A percentile compares a stretch with the other conserved stretches of the same genome.
Conservation (phyloP, 2,329 filamentous ascomycete genomes). For the Ophiosphaerella narmari region DNA sequence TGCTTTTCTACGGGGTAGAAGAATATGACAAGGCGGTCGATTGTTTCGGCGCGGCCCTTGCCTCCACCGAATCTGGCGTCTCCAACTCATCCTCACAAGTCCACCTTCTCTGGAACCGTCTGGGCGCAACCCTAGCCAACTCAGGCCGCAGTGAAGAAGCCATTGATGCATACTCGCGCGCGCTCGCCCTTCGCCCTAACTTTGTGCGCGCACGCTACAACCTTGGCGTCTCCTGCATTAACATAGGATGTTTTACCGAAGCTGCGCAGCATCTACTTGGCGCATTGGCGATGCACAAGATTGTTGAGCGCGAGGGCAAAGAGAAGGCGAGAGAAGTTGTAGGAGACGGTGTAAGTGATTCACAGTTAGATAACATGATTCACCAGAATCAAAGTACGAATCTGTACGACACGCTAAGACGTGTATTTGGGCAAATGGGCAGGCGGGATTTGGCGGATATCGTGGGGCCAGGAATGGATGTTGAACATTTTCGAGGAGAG, state of each 20-base stretch:
- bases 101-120: slow-evolving; percentile 94
- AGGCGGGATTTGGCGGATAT: slow-evolving; percentile 83
- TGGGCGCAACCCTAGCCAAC: slow-evolving; percentile 95
- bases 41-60: slow-evolving; percentile 92
- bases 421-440: slow-evolving; percentile 97
- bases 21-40: slow-evolving; percentile 99
- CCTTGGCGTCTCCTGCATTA: slow-evolving; percentile 93
- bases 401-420: slow-evolving; percentile 87
- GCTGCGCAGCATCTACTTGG: slow-evolving; percentile 91
- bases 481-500: slow-evolving; percentile 84
- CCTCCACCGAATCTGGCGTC: slow-evolving; percentile 79
- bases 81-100: slow-evolving; percentile 85
- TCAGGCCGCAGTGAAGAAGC: slow-evolving; percentile 92
- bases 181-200: slow-evolving; percentile 86
- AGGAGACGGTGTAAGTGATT: slow-evolving; percentile 63
- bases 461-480: slow-evolving; percentile 88
- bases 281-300: slow-evolving; percentile 92
- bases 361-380: slow-evolving; percentile 82
- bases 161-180: slow-evolving; percentile 94
- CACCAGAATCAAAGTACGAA: slow-evolving; percentile 97
- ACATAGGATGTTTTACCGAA: slow-evolving; percentile 92
- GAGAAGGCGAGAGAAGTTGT: slow-evolving; percentile 84
- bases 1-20: slow-evolving; percentile 96
- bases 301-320: slow-evolving; percentile 82
- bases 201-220: slow-evolving; percentile 98